Conservation (phyloP, 2,329 filamentous ascomycete genomes). For the Aspergillus niger region DNA sequence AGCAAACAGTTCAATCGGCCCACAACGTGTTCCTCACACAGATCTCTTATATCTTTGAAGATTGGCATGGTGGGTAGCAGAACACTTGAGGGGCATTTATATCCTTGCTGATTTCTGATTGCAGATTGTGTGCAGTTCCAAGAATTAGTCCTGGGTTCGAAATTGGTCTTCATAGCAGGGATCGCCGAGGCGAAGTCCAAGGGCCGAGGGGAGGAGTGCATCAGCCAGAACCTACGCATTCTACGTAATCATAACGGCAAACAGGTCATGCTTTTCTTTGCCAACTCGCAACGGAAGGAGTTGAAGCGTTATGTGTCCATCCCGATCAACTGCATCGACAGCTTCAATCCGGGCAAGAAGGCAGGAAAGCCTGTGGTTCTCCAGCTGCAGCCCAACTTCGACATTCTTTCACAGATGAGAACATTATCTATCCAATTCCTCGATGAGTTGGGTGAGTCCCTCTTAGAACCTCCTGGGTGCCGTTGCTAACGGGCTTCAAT, state of each 20-base stretch:
- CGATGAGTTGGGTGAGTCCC: conserved; percentile 39
- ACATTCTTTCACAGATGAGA: conserved; percentile 44
- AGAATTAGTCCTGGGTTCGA: conserved; percentile 42
- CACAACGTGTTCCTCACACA: conserved; percentile 43
- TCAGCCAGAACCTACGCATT: conserved; percentile 47
- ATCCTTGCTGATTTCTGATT: conserved; percentile 6
- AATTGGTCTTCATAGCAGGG: conserved; percentile 43
- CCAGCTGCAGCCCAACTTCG: conserved; percentile 43
- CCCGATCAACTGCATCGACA: conserved; percentile 44
- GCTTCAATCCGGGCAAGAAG: conserved; percentile 43
- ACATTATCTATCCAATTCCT: conserved; percentile 42
- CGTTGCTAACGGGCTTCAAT: background rate
- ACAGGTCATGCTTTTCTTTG: conserved; percentile 43
- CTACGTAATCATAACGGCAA: conserved; percentile 39
- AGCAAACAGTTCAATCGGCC: conserved; percentile 45
- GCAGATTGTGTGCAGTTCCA: conserved; percentile 46
- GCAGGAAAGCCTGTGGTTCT: conserved; percentile 39
- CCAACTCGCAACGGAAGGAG: conserved; percentile 45
- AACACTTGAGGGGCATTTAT: background rate
- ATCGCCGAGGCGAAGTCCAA: conserved; percentile 48
- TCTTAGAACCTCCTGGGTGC: background rate
- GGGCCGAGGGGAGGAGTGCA: conserved; percentile 48
- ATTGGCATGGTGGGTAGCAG: conserved; percentile 38
- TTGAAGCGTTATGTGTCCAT: conserved; percentile 45
- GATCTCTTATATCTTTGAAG: conserved; percentile 46